These are phyloP conservation scores for Pythium aristosporum DNA, from an alignment of 352 stramenopile genomes.

Conservation along the genomic window DNA sequence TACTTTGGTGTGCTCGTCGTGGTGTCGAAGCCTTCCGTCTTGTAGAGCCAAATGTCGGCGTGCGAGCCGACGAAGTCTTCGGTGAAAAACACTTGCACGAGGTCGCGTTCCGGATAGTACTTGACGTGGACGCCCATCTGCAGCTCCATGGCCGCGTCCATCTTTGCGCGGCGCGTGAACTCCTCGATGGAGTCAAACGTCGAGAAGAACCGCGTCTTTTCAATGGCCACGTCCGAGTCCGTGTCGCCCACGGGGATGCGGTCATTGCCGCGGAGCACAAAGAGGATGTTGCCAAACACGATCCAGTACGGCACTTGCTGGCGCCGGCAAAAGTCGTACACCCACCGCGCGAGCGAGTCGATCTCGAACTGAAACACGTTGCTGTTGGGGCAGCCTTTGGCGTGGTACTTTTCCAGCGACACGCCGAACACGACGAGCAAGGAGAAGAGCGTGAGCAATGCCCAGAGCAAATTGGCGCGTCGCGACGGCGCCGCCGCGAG, in stretches of 20 bases:
- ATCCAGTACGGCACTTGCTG: constrained; percentile 63
- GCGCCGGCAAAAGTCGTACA: constrained; percentile 53
- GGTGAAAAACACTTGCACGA: constrained; percentile 69
- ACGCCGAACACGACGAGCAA: constrained; percentile 41
- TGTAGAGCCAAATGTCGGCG: constrained; percentile 80
- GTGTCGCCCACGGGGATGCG: constrained; percentile 74
- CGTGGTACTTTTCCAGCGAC: constrained; percentile 63
- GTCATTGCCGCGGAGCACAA: constrained; percentile 61
- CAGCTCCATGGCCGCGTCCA: constrained; percentile 50
- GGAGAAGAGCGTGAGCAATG: constrained; percentile 34
- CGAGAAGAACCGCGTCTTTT: constrained; percentile 54
- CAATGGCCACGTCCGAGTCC: constrained; percentile 74
- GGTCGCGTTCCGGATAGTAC: constrained; percentile 53
- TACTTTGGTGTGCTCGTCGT: constrained; percentile 33
- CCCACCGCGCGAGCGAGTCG: constrained; percentile 58
- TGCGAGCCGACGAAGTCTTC: constrained; percentile 50
- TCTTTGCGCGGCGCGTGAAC: constrained; percentile 45
- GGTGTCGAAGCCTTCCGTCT: constrained; percentile 40
- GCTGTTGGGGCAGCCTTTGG: constrained; percentile 60
- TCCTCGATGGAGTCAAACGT: constrained; percentile 50
- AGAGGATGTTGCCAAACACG: constrained; percentile 74
- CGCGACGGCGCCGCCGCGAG: constrained; percentile 16
- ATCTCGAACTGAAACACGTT: constrained; percentile 69
- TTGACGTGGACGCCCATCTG: constrained; percentile 44
- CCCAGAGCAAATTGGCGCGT: constrained; percentile 35